These are phyloP conservation scores for Aspergillus pseudoviridinutans DNA, from an alignment of 2,329 filamentous ascomycete genomes.

Conservation along the genomic window DNA sequence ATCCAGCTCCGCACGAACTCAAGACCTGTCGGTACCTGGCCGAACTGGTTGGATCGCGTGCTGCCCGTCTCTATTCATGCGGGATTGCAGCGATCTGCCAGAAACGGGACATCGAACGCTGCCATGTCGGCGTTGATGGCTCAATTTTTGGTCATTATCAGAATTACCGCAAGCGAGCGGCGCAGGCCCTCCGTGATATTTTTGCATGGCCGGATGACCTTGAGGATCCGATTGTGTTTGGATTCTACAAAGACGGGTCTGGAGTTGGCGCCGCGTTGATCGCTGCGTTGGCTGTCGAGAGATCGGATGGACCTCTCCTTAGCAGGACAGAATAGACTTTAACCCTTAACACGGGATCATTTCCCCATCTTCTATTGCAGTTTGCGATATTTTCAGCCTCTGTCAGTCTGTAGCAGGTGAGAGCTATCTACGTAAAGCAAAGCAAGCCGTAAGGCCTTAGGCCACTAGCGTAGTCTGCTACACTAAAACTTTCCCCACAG, in stretches of 20 bases:
- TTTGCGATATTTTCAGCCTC: background rate
- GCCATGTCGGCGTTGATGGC: slow-evolving; percentile 91
- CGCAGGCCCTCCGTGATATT: slow-evolving; percentile 81
- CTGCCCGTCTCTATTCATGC: slow-evolving; percentile 85
- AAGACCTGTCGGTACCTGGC: slow-evolving; percentile 81
- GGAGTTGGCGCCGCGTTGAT: slow-evolving; percentile 89
- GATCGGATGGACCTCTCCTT: background rate
- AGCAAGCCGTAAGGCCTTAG: background rate
- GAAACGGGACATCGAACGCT: slow-evolving; percentile 79
- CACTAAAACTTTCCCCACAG: background rate
- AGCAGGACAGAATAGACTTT: background rate
- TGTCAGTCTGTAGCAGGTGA: background rate
- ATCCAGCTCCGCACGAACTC: slow-evolving; percentile 69
- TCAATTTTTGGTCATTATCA: slow-evolving; percentile 98
- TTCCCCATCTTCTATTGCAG: background rate
- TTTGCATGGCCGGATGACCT: slow-evolving; percentile 78
- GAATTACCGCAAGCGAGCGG: slow-evolving; percentile 88
- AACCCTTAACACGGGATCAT: background rate
- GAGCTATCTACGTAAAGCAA: background rate
- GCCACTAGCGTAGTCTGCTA: background rate
- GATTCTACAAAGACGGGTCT: slow-evolving; percentile 83
- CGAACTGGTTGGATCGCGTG: slow-evolving; percentile 90
- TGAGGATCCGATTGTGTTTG: slow-evolving; percentile 75
- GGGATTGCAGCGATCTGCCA: slow-evolving; percentile 95
- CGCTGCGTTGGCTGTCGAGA: slow-evolving; percentile 53